Evolutionary conservation across 192 early-diverging fungal genomes (phyloP), one percentile per base, ranked within the genome.

Genomic region (Coemansia sp.): DNA sequence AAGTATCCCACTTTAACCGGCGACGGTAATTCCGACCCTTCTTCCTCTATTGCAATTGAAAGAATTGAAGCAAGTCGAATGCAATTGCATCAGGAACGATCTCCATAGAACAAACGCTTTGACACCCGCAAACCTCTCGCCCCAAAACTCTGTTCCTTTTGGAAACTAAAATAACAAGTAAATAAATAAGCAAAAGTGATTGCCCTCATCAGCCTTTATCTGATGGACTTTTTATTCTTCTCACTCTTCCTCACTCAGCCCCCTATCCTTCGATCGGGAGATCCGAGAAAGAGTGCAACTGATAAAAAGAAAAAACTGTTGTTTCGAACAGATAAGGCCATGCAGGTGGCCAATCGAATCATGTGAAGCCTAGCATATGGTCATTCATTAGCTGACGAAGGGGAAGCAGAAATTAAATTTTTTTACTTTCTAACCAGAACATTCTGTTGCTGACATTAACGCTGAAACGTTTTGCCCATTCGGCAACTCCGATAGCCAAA

Each of bases 321-420:
- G 48, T 54, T 54, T 54, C 52, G 21, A 54, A 54, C 52, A 54
- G 52, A 54, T 54, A 54, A 54, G 52, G 52, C 7, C n/a, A 12
- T 54, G 52, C 52, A 54, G 52, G 52, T 23, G 32, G 52, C 52
- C 52, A 54, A 54, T 54, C 52, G 52, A 9, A 54, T 54, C 52
- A 54, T 54, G 52, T 26, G 52, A 54, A 54, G 52, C 52, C 1
- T 32, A 32, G 32, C 32, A 2, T 32, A 32, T 4, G 32, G 32
- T 32, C 32, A 32, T 32, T 4, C 32, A 32, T 32, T 32, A 4
- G 1, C 32, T 32, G 32, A 4, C 32, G 32, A 32, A 32, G 4
- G 32, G 32, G 32, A 32, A 32, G 32, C 32, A 32, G 32, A 32
- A 32, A 32, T 32, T 23, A 4, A 11, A 26, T 0, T 26, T 23